phyloP scores from a whole-genome alignment of 1,139 yeast genomes.

The Pichia sp. region DNA sequence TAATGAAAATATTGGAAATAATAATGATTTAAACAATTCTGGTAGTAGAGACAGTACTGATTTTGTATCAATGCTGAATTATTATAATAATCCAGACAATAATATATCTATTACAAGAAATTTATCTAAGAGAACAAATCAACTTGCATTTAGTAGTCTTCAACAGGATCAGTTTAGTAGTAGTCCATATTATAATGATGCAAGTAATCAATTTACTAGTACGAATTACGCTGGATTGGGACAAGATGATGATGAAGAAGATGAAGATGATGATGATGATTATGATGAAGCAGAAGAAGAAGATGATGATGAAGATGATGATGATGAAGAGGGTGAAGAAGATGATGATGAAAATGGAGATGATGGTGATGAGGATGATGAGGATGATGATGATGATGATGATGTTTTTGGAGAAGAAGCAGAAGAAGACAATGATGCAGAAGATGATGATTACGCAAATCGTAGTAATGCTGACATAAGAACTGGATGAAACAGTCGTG shows the following conservation, averaged over 20 bases:
- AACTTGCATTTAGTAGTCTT: not conserved
- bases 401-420: constrained; percentile 1
- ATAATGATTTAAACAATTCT: too few relatives aligned
- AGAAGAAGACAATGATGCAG: not conserved
- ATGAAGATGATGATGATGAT: constrained; percentile 13
- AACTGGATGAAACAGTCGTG: too few relatives aligned
- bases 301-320: constrained; percentile 16
- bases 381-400: constrained; percentile 7
- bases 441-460: not conserved
- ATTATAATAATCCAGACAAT: constrained; percentile 1
- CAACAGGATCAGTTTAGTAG: not conserved
- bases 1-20: not conserved
- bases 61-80: constrained; percentile 11
- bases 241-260: constrained; percentile 1
- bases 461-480: not conserved
- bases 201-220: not conserved
- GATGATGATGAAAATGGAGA: constrained; percentile 11
- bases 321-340: constrained; percentile 11
- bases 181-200: not conserved
- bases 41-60: constrained; percentile 1
- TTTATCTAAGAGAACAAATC: not conserved
- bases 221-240: not conserved
- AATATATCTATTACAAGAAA: not conserved
- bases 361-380: constrained; percentile 8
- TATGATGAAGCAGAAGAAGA: constrained; percentile 15